A percentile compares a stretch with the other conserved stretches of the same genome.
These are phyloP conservation scores for Nakaseomyces glabratus DNA, from an alignment of 1,139 yeast species.

Conservation along the genomic window DNA sequence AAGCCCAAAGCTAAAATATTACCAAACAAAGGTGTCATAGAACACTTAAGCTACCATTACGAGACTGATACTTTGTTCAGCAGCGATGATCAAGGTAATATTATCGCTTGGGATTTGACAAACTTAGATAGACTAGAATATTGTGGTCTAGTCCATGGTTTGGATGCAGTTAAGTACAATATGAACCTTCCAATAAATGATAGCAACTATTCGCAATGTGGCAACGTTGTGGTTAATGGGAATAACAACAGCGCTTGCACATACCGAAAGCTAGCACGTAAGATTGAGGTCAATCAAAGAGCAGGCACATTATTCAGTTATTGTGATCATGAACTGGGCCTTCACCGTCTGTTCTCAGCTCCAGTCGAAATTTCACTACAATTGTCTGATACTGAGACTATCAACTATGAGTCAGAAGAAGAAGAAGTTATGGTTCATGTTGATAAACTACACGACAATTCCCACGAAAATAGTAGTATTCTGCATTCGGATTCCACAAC, in stretches of 20 bases:
- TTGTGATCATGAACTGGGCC: conserved; percentile 23
- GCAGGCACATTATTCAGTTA: conserved; percentile 4
- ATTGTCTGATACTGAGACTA: conserved; percentile 5
- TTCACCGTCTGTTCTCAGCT: conserved; percentile 5
- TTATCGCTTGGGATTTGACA: conserved; percentile 23
- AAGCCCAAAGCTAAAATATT: conserved; percentile 15
- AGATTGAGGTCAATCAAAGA: not conserved
- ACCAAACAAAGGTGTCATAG: conserved; percentile 21
- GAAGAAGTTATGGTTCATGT: not conserved
- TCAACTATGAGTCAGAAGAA: not conserved
- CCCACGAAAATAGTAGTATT: not conserved
- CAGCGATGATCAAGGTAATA: conserved; percentile 22
- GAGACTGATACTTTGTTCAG: conserved; percentile 17
- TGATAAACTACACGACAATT: conserved; percentile 1
- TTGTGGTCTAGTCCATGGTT: conserved; percentile 20
- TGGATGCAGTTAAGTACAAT: conserved; percentile 15
- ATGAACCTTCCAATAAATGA: conserved; percentile 7
- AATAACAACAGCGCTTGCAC: not conserved
- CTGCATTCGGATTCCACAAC: conserved; percentile 6
- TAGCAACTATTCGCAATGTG: conserved; percentile 18
- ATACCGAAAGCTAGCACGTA: not conserved
- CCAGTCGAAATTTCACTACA: not conserved
- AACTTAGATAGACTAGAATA: conserved; percentile 13
- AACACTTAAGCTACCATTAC: conserved; percentile 14
- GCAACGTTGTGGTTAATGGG: conserved; percentile 17